phyloP scores from a whole-genome alignment of 164 flowering plant genomes.

The Houttuynia cordata region DNA sequence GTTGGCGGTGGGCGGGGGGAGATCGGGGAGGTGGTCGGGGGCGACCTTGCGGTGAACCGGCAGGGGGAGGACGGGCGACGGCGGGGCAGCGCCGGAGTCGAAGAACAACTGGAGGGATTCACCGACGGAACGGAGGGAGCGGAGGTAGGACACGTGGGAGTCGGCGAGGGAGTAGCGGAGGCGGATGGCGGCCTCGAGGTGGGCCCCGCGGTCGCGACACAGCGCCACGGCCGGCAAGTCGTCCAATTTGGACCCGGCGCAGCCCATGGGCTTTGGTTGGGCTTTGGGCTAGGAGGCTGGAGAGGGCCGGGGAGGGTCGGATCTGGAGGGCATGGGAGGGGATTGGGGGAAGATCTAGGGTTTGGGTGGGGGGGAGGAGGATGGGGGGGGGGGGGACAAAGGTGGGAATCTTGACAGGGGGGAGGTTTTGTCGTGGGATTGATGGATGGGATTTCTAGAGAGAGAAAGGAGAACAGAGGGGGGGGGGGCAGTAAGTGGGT shows the following conservation, averaged over 20 bases:
- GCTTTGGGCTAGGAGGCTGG: no score
- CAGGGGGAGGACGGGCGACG: constrained; percentile 13
- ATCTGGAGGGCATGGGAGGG: no score
- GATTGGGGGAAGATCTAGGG: constrained; percentile 6
- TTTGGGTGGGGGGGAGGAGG: constrained; percentile 1
- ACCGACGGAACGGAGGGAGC: constrained; percentile 24
- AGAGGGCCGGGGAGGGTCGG: no score
- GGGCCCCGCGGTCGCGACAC: constrained; percentile 41
- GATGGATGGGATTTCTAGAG: no score
- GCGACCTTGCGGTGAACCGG: constrained; percentile 9
- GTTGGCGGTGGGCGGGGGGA: neutral
- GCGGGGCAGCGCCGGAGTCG: constrained; percentile 7
- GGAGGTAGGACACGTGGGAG: constrained; percentile 28
- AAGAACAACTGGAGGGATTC: constrained; percentile 24
- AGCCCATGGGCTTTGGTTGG: constrained; percentile 49
- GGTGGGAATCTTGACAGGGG: constrained; percentile 18
- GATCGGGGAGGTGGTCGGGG: constrained; percentile 4
- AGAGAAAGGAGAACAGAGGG: no score
- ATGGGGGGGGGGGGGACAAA: no score
- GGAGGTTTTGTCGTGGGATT: constrained; percentile 12
- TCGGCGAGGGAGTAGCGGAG: constrained; percentile 27
- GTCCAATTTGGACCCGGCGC: constrained; percentile 35
- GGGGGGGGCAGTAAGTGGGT: no score
- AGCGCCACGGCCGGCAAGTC: constrained; percentile 37
- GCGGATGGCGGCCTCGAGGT: constrained; percentile 29